Percentiles rank a stretch among this genome's conserved stretches.
Evolutionary conservation across 371 early-diverging fungal genomes (phyloP).

Genomic region (Lichtheimia ornata): DNA sequence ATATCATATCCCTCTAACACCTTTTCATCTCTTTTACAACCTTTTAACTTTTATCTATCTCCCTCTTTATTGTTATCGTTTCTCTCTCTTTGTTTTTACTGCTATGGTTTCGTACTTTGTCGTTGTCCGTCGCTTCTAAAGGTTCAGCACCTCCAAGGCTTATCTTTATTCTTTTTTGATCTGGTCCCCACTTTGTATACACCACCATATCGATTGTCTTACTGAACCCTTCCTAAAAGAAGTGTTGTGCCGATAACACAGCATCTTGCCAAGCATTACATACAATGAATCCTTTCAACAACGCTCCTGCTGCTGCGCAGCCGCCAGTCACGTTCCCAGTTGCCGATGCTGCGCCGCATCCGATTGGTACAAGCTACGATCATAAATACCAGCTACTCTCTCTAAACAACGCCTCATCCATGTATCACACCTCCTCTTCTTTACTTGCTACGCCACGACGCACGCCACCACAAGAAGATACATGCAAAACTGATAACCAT

Average conservation of each 20-base stretch:
- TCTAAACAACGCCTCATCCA: constrained; percentile 12
- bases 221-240: constrained; percentile 3
- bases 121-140: background rate
- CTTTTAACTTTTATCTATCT: background rate
- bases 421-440: constrained; percentile 1
- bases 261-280: constrained; percentile 1
- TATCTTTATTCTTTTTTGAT: background rate
- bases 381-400: constrained; percentile 34
- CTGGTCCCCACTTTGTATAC: background rate
- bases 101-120: background rate
- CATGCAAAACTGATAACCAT: background rate
- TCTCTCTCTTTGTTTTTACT: constrained; percentile 1
- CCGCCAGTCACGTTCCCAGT: constrained; percentile 17
- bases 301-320: constrained; percentile 13
- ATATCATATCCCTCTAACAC: too few relatives aligned
- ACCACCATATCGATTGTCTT: background rate
- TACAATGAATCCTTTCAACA: constrained; percentile 1
- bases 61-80: background rate
- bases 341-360: constrained; percentile 23
- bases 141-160: constrained; percentile 1
- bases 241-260: constrained; percentile 1
- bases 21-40: too few relatives aligned
- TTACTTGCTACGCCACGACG: background rate
- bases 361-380: constrained; percentile 18
- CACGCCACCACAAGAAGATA: background rate